phyloP scores from a whole-genome alignment of 169 alveolate species.

The Eimeria praecox region DNA sequence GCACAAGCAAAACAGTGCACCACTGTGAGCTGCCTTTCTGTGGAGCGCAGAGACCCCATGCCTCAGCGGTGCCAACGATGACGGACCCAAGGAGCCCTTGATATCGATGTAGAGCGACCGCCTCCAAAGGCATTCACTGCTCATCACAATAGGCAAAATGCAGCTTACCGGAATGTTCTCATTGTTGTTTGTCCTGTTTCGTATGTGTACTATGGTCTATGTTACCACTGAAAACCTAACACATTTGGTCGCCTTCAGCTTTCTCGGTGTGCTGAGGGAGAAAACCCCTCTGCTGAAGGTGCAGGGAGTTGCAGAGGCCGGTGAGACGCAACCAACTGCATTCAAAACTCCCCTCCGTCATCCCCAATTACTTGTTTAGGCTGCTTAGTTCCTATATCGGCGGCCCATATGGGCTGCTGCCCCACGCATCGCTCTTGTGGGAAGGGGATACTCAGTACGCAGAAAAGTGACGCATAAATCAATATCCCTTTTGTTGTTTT shows the following conservation, averaged over 20 bases:
- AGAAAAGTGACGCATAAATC: conserved; percentile 22
- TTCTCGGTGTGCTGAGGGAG: background rate
- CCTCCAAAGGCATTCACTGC: conserved; percentile 10
- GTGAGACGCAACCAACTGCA: conserved; percentile 11
- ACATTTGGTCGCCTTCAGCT: background rate
- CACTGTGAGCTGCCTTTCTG: background rate
- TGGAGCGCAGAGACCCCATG: background rate
- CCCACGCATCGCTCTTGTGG: conserved; percentile 47
- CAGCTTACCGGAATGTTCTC: conserved; percentile 17
- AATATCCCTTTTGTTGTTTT: conserved; percentile 5
- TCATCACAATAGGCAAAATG: conserved; percentile 12
- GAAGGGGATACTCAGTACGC: background rate
- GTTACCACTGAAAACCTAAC: background rate
- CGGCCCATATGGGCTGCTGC: conserved; percentile 18
- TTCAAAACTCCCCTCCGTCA: background rate
- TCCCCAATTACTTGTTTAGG: conserved; percentile 16
- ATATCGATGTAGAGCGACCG: background rate
- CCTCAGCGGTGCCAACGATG: background rate
- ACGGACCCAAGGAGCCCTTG: conserved; percentile 37
- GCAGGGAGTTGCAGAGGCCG: conserved; percentile 15
- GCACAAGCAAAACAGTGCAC: background rate
- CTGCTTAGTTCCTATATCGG: background rate
- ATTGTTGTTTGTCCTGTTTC: background rate
- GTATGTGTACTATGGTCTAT: background rate
- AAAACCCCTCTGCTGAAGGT: conserved; percentile 13